Conservation (phyloP, 441 rosid genomes). For the Croton setiger region DNA sequence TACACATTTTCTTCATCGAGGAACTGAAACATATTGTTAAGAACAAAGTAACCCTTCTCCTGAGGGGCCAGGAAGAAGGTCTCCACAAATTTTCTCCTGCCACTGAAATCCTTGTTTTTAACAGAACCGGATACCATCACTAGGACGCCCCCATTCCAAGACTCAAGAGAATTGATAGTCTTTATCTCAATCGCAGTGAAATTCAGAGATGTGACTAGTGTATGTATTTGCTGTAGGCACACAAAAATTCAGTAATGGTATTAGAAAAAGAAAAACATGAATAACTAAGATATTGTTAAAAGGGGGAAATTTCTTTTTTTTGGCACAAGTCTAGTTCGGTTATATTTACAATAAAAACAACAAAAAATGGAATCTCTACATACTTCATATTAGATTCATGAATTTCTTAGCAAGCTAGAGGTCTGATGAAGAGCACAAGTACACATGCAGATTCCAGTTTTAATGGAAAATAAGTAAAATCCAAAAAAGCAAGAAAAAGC, state of each 20-base stretch:
- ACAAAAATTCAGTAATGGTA: neutral
- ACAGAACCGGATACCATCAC: conserved; percentile 89
- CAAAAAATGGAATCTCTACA: neutral
- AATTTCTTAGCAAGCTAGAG: neutral
- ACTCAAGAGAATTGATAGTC: conserved; percentile 73
- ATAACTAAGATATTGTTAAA: neutral
- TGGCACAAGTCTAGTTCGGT: too few relatives aligned
- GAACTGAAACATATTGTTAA: conserved; percentile 80
- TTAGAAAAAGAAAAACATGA: neutral
- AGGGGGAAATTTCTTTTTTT: too few relatives aligned
- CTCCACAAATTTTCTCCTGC: conserved; percentile 75
- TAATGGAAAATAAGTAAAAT: neutral
- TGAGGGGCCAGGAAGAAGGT: conserved; percentile 96
- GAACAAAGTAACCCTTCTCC: conserved; percentile 83
- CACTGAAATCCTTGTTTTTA: conserved; percentile 51
- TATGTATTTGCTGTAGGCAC: conserved; percentile 65
- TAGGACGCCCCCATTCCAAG: conserved; percentile 78
- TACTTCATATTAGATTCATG: neutral
- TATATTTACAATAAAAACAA: too few relatives aligned
- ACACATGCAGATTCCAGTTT: neutral
- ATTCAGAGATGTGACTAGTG: conserved; percentile 54
- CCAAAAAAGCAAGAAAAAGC: neutral
- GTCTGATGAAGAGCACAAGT: neutral
- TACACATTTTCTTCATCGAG: conserved; percentile 52
- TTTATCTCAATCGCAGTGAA: conserved; percentile 71